These are phyloP conservation scores for Haematococcus lacustris DNA, from an alignment of 139 green algal species.

Conservation along the genomic window DNA sequence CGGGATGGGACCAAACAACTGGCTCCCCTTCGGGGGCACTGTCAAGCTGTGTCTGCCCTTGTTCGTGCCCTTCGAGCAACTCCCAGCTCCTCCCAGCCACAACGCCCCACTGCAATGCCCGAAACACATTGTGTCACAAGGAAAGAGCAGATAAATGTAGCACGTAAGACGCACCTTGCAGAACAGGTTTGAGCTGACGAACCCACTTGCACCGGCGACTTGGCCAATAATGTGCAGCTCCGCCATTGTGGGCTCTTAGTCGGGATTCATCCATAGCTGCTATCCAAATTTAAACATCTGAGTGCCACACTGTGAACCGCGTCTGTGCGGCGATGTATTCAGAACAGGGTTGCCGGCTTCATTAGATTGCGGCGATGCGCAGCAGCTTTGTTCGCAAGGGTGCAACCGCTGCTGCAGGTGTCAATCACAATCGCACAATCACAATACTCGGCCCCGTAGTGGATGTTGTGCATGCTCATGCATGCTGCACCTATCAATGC, in stretches of 20 bases:
- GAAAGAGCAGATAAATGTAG: not conserved
- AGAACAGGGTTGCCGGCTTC: no score
- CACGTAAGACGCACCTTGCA: constrained; percentile 54
- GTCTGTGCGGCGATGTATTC: no score
- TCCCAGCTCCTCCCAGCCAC: constrained; percentile 57
- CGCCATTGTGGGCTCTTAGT: no score
- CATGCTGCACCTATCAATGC: no score
- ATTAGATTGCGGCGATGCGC: no score
- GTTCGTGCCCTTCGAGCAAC: constrained; percentile 57
- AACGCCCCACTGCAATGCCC: constrained; percentile 47
- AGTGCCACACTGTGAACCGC: no score
- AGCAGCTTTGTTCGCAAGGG: constrained; percentile 11
- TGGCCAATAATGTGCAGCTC: constrained; percentile 69
- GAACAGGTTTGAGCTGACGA: constrained; percentile 54
- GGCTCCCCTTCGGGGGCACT: constrained; percentile 41
- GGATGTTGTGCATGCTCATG: no score
- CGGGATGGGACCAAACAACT: constrained; percentile 64
- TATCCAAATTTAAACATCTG: not conserved
- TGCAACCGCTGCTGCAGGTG: not conserved
- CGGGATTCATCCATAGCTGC: no score
- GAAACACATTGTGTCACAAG: not conserved
- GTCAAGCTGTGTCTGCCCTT: constrained; percentile 63
- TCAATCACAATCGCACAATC: no score
- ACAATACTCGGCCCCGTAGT: no score
- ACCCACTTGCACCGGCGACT: constrained; percentile 49